Evolutionary conservation across 768 basidiomycete genomes (phyloP), one percentile per base, ranked within the genome.

Genomic region (Tylopilus sp.): DNA sequence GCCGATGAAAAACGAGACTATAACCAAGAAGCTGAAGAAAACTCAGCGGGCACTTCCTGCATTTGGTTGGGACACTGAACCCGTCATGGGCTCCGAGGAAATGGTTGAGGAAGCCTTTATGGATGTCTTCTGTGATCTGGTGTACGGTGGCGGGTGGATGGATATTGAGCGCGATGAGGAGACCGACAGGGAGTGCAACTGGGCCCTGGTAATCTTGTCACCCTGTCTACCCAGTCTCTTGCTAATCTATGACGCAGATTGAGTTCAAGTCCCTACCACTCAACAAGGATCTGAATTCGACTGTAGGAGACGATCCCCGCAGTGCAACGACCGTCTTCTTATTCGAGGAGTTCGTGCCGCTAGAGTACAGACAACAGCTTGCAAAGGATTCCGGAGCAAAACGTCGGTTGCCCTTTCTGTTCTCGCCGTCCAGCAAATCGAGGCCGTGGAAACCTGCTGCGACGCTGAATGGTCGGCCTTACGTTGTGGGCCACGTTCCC

Each of bases 341-440:
- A 6, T 95, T 92, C 57, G 94, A 99, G 69, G 97, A 98, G 68
- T 89, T 91, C 49, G 92, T 99, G 3, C 95, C 95, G 0, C 71
- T 81, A 35, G 94, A 93, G 64, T 93, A 92, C 61, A 77, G 89
- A 4, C 83, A 88, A 40, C 85, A 90, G 57, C 77, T 95, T 6
- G 81, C 71, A 5, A 69, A 82, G 6, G 73, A 77, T 15, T 75
- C 79, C 3, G 72, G 76, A 0, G 73, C 72, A 8, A 77, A 83
- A 15, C 75, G 79, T n/a, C 81, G 83, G 8, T 69, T 90, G n/a
- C 85, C 85, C 3, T 83, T 84, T 15, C 70, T 87, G 35, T 88
- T 90, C 57, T 75, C 82, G 11, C 68, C 78, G 20, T 73, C 76
- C 25, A 68, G 66, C 58, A 69, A 69, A 57, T 66, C 66, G 44